phyloP scores from a whole-genome alignment of 1,284 basidiomycete species.

The Ceratobasidium sp. region DNA sequence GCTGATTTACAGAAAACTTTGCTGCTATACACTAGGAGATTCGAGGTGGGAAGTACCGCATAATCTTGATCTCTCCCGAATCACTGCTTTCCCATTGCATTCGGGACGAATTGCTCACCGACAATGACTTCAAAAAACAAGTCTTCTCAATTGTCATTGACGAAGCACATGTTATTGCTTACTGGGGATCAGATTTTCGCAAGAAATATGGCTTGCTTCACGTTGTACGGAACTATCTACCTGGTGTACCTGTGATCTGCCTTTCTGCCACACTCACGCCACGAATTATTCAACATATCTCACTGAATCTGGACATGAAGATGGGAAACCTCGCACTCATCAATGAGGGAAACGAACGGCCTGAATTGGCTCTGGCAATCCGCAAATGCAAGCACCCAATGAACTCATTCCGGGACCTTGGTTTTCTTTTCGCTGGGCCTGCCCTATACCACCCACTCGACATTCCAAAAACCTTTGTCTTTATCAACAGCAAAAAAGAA shows the following conservation, averaged over 20 bases:
- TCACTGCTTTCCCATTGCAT: conserved; percentile 53
- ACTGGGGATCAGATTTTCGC: conserved; percentile 56
- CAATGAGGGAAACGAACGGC: conserved; percentile 54
- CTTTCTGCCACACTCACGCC: conserved; percentile 55
- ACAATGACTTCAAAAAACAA: conserved; percentile 48
- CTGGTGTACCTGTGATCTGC: conserved; percentile 52
- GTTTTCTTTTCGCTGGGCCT: conserved; percentile 50
- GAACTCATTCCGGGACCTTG: conserved; percentile 53
- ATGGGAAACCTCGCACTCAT: conserved; percentile 45
- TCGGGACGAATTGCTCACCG: conserved; percentile 51
- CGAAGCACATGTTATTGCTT: conserved; percentile 55
- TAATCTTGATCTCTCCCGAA: conserved; percentile 56
- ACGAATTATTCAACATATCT: conserved; percentile 51
- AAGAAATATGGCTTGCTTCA: conserved; percentile 55
- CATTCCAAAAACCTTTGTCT: conserved; percentile 17
- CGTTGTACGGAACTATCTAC: conserved; percentile 53
- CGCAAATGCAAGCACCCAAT: conserved; percentile 54
- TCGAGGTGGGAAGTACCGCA: conserved; percentile 49
- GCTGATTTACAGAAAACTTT: neutral
- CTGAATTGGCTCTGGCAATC: conserved; percentile 55
- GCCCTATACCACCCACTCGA: neutral
- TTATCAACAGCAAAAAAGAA: conserved; percentile 16
- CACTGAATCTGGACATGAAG: conserved; percentile 51
- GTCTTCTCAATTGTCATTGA: conserved; percentile 54
- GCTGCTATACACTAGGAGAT: conserved; percentile 49